A percentile compares a stretch with the other conserved stretches of the same genome.
phyloP scores from a whole-genome alignment of 352 stramenopile genomes.

The Globisporangium cylindrosporum region DNA sequence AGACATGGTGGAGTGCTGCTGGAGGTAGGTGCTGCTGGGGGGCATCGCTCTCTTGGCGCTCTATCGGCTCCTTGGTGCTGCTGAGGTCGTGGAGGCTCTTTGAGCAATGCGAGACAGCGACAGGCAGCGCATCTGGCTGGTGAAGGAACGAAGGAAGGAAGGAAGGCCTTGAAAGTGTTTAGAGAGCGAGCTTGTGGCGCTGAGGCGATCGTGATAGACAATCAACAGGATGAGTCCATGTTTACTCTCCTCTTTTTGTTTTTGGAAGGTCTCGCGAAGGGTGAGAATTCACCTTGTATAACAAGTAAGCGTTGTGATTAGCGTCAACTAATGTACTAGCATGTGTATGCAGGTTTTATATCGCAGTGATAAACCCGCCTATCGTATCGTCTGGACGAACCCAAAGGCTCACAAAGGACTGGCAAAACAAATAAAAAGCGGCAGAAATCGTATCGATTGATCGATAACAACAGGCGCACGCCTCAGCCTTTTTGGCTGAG shows the following conservation, averaged over 20 bases:
- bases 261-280: background rate
- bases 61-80: background rate
- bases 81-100: background rate
- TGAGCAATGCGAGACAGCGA: background rate
- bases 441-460: background rate
- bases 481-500: background rate
- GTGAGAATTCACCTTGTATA: background rate
- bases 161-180: background rate
- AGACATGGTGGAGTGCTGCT: background rate
- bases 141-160: background rate
- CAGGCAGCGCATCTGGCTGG: background rate
- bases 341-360: background rate
- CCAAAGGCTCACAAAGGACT: too few species aligned
- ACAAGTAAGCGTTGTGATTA: background rate
- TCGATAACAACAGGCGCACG: background rate
- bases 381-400: too few species aligned
- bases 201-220: background rate
- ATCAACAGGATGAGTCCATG: background rate
- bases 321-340: background rate
- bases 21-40: background rate
- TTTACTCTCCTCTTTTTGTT: background rate
- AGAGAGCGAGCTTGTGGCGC: background rate
- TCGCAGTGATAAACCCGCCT: background rate
- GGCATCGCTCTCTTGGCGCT: background rate
- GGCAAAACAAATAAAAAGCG: too few species aligned